These are phyloP conservation scores for Pseudogymnoascus sp. DNA, from an alignment of 2,329 filamentous ascomycete genomes.

Conservation along the genomic window DNA sequence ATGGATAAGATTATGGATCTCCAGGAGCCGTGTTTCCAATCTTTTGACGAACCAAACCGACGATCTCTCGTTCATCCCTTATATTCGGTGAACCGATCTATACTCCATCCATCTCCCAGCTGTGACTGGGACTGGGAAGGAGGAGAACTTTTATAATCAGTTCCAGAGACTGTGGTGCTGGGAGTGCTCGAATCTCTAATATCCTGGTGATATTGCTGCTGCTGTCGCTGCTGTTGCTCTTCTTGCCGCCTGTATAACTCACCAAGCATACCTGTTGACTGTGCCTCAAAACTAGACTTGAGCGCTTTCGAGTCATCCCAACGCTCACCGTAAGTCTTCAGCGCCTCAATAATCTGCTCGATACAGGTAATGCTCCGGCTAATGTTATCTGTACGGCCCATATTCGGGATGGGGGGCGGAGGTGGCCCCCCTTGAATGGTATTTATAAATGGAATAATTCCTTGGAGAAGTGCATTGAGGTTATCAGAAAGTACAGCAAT, in stretches of 20 bases:
- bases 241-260: background rate
- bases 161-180: background rate
- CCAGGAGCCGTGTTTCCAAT: background rate
- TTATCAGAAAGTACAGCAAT: conserved; percentile 51
- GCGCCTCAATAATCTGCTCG: conserved; percentile 43
- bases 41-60: background rate
- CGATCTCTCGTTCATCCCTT: background rate
- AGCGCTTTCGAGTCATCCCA: conserved; percentile 50
- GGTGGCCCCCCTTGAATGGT: conserved; percentile 35
- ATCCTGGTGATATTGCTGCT: conserved; percentile 3
- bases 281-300: conserved; percentile 42
- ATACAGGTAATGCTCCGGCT: conserved; percentile 48
- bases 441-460: conserved; percentile 19
- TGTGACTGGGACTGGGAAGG: background rate
- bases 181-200: background rate
- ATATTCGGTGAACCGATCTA: background rate
- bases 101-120: background rate
- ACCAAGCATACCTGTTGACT: background rate
- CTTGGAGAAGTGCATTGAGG: conserved; percentile 46
- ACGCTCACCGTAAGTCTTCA: conserved; percentile 48
- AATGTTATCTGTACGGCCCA: conserved; percentile 40
- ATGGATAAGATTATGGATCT: background rate
- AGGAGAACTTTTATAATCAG: background rate
- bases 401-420: conserved; percentile 38
- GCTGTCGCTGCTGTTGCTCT: background rate